These are phyloP conservation scores for Coemansia sp. DNA, from an alignment of 192 early-diverging fungal species.

Conservation along the genomic window DNA sequence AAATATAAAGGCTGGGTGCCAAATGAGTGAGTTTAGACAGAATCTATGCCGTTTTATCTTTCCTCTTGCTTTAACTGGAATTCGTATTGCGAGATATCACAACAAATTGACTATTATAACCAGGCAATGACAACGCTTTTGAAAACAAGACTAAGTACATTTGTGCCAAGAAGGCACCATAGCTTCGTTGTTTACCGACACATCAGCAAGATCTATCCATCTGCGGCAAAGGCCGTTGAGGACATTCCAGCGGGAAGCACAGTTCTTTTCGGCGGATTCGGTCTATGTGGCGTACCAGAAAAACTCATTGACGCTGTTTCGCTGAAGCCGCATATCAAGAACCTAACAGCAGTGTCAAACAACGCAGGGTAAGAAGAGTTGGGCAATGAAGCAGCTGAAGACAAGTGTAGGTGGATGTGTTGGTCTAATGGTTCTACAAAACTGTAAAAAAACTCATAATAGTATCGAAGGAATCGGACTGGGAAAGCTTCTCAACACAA, in stretches of 20 bases:
- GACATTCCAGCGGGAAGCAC: slow-evolving; percentile 62
- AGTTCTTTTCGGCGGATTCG: slow-evolving; percentile 71
- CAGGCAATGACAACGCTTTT: not conserved
- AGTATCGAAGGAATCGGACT: slow-evolving; percentile 64
- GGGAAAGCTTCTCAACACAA: slow-evolving; percentile 61
- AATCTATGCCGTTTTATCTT: not conserved
- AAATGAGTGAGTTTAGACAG: not conserved
- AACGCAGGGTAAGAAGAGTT: slow-evolving; percentile 32
- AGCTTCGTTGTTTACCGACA: slow-evolving; percentile 3
- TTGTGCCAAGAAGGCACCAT: not conserved
- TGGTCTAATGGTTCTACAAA: not conserved
- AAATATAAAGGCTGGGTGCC: not conserved
- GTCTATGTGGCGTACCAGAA: slow-evolving; percentile 75
- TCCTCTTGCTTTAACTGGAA: too few species aligned
- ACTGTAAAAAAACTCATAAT: not conserved
- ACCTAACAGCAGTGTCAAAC: slow-evolving; percentile 59
- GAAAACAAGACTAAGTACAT: not conserved
- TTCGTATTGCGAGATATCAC: too few species aligned
- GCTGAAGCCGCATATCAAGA: slow-evolving; percentile 19
- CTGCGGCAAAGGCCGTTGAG: slow-evolving; percentile 62
- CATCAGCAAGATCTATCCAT: slow-evolving; percentile 59
- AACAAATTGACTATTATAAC: too few species aligned
- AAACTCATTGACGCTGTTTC: slow-evolving; percentile 57
- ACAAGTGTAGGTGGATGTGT: not conserved
- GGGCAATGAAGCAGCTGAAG: not conserved